These are phyloP conservation scores for Lachnellula hyalina DNA, from an alignment of 2,329 filamentous ascomycete genomes.

Conservation along the genomic window DNA sequence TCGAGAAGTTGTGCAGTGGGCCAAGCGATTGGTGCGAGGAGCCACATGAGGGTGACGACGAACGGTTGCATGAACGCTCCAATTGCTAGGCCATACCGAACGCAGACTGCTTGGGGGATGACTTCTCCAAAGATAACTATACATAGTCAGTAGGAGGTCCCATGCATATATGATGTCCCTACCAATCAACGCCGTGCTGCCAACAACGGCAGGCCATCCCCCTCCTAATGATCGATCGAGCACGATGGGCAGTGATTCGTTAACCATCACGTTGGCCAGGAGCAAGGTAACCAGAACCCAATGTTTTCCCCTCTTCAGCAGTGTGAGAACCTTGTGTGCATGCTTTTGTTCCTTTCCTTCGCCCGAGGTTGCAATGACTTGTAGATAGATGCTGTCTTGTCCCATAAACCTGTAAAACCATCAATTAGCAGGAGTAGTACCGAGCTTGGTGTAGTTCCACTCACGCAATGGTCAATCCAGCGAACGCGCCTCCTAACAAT, in stretches of 20 bases:
- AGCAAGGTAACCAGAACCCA: constrained; percentile 96
- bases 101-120: constrained; percentile 91
- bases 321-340: constrained; percentile 70
- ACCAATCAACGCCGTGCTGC: constrained; percentile 93
- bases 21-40: constrained; percentile 86
- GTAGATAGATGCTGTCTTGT: constrained; percentile 92
- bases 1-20: constrained; percentile 95
- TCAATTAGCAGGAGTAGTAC: constrained; percentile 6
- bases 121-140: constrained; percentile 97
- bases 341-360: constrained; percentile 83
- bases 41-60: constrained; percentile 84
- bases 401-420: constrained; percentile 34
- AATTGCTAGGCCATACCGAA: constrained; percentile 91
- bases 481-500: constrained; percentile 85
- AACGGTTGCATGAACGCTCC: constrained; percentile 89
- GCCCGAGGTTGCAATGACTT: constrained; percentile 83
- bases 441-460: constrained; percentile 29
- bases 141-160: constrained; percentile 20
- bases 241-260: constrained; percentile 92
- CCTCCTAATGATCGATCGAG: constrained; percentile 90
- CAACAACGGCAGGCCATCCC: constrained; percentile 88
- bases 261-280: constrained; percentile 94
- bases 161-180: constrained; percentile 30
- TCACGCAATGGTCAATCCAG: constrained; percentile 83
- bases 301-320: constrained; percentile 87